Evolutionary conservation across 305 asterid genomes (phyloP).

Genomic region (Coffea humblotiana): DNA sequence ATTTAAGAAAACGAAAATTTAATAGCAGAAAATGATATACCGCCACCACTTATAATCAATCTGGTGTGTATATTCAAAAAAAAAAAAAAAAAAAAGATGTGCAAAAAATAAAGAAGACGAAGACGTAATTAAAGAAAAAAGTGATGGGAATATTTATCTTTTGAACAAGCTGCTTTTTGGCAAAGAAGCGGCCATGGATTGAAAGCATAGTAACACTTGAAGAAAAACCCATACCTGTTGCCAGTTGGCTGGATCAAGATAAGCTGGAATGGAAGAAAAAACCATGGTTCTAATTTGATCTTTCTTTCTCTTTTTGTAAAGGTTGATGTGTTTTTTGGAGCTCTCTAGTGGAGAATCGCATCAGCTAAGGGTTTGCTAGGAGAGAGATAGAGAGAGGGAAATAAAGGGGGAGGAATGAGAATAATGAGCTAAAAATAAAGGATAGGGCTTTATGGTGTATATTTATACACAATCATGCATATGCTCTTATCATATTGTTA

Average conservation of each 20-base stretch:
- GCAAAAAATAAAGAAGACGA: slow-evolving; percentile 21
- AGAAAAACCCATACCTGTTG: slow-evolving; percentile 60
- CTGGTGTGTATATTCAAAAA: slow-evolving; percentile 44
- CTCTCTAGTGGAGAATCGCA: slow-evolving; percentile 87
- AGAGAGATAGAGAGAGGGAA: slow-evolving; percentile 27
- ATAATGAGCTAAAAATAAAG: slow-evolving; percentile 83
- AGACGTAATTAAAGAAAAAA: slow-evolving; percentile 23
- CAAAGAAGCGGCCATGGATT: slow-evolving; percentile 44
- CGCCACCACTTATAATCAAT: not conserved
- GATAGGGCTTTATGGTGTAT: slow-evolving; percentile 67
- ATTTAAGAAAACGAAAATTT: not conserved
- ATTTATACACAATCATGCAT: slow-evolving; percentile 32
- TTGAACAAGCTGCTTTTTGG: slow-evolving; percentile 37
- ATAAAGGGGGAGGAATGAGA: slow-evolving; percentile 66
- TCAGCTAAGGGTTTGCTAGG: slow-evolving; percentile 46
- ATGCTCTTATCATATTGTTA: slow-evolving; percentile 1
- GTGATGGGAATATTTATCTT: slow-evolving; percentile 59
- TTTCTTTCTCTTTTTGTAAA: slow-evolving; percentile 78
- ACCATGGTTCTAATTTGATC: slow-evolving; percentile 66
- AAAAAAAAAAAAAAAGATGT: slow-evolving; percentile 5
- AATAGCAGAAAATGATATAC: slow-evolving; percentile 29
- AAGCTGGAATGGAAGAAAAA: slow-evolving; percentile 90
- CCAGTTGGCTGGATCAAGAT: slow-evolving; percentile 99
- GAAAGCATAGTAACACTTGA: not conserved
- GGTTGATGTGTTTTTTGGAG: slow-evolving; percentile 52